Conservation (phyloP, 352 stramenopile genomes). For the Phytophthora foliorum region DNA sequence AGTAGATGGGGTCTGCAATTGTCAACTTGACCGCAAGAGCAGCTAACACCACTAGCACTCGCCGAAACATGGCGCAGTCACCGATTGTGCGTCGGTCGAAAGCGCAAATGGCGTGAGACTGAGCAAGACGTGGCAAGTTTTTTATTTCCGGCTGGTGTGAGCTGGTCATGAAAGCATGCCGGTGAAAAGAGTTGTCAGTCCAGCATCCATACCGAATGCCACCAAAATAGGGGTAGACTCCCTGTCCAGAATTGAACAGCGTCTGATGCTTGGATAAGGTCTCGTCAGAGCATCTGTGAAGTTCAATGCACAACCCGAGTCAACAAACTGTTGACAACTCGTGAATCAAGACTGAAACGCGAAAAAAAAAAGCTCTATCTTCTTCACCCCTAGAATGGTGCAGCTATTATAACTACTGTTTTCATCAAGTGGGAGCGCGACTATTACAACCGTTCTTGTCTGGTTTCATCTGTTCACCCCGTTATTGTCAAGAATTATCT, state of each 20-base stretch:
- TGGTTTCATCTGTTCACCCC: no score
- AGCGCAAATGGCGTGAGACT: slow-evolving; percentile 15
- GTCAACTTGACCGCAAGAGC: neutral
- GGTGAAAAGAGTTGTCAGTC: no score
- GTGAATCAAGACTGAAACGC: neutral
- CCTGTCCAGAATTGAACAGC: slow-evolving; percentile 17
- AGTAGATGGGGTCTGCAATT: slow-evolving; percentile 19
- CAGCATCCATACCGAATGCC: neutral
- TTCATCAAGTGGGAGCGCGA: no score
- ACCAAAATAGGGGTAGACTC: neutral
- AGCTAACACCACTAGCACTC: neutral
- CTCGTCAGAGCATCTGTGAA: slow-evolving; percentile 12
- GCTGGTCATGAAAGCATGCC: slow-evolving; percentile 5
- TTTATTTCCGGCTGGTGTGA: neutral
- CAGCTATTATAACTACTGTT: no score
- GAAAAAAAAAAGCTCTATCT: neutral
- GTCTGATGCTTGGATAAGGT: slow-evolving; percentile 24
- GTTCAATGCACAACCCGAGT: slow-evolving; percentile 9
- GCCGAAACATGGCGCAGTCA: slow-evolving; percentile 2
- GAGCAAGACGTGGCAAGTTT: neutral
- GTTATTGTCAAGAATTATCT: no score
- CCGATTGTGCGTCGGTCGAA: neutral
- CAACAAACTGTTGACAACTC: neutral
- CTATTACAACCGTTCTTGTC: no score
- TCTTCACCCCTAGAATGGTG: no score